Conservation (phyloP, 2,329 filamentous ascomycete genomes). For the Trichoderma lentiforme region DNA sequence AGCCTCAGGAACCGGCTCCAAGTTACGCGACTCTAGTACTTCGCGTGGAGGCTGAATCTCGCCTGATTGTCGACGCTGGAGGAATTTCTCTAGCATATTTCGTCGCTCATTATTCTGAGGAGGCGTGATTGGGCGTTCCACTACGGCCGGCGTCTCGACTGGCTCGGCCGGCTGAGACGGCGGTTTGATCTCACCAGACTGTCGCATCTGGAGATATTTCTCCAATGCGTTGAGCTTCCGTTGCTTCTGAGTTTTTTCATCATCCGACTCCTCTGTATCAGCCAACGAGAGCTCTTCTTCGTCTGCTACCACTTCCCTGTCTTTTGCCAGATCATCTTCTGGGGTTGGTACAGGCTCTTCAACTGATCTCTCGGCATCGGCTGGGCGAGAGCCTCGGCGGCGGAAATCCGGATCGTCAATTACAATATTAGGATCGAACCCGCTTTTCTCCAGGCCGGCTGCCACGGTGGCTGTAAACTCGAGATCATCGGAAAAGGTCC, state of each 20-base stretch:
- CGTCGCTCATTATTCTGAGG: slow-evolving; percentile 9
- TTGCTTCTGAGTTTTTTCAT: slow-evolving; percentile 8
- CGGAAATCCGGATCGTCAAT: slow-evolving; percentile 63
- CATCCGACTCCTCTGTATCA: slow-evolving; percentile 27
- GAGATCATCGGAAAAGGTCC: slow-evolving; percentile 63
- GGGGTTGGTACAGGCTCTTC: not conserved
- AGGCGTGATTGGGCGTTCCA: not conserved
- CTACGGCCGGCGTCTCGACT: not conserved
- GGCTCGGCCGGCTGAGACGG: not conserved
- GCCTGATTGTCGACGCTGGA: slow-evolving; percentile 9
- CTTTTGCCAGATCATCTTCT: not conserved
- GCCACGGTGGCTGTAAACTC: slow-evolving; percentile 68
- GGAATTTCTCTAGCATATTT: slow-evolving; percentile 1
- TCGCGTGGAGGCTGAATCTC: not conserved
- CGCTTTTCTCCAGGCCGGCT: slow-evolving; percentile 64
- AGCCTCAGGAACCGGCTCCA: not conserved
- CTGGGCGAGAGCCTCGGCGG: slow-evolving; percentile 59
- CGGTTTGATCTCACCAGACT: slow-evolving; percentile 1
- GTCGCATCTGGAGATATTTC: slow-evolving; percentile 4
- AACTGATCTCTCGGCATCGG: not conserved
- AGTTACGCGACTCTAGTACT: not conserved
- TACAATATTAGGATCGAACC: slow-evolving; percentile 68
- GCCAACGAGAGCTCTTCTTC: slow-evolving; percentile 38
- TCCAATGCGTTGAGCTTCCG: not conserved
- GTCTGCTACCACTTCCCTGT: not conserved